These are phyloP conservation scores for Rhizopogon roseolus DNA, from an alignment of 768 basidiomycete genomes.

Conservation along the genomic window DNA sequence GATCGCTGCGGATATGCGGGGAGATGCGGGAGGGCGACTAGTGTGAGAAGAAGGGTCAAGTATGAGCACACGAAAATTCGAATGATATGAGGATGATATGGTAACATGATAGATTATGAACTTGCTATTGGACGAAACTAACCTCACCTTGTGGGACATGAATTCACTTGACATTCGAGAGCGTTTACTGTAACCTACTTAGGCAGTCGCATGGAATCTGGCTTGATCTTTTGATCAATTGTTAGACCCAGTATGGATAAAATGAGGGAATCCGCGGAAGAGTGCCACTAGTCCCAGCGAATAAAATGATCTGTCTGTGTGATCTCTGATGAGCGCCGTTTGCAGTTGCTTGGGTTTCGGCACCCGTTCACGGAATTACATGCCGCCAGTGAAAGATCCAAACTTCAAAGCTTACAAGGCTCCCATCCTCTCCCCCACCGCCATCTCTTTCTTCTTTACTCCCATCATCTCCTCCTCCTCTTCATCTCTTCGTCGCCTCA, in stretches of 20 bases:
- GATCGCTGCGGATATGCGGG: conserved; percentile 14
- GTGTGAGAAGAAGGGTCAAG: conserved; percentile 12
- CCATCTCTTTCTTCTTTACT: conserved; percentile 13
- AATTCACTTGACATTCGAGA: background rate
- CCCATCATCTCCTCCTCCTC: conserved; percentile 14
- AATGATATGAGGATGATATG: background rate
- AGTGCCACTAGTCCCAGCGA: conserved; percentile 6
- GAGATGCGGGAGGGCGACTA: conserved; percentile 14
- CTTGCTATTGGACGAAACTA: conserved; percentile 6
- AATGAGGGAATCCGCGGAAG: conserved; percentile 20
- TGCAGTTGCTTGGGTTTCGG: conserved; percentile 29
- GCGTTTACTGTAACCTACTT: background rate
- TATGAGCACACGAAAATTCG: background rate
- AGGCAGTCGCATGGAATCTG: conserved; percentile 9
- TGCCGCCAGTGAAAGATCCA: conserved; percentile 30
- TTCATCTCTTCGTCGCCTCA: background rate
- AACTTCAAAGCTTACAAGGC: conserved; percentile 26
- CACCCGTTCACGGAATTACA: conserved; percentile 35
- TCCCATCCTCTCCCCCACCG: conserved; percentile 23
- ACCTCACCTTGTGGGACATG: background rate
- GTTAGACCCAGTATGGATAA: background rate
- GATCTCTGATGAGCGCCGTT: conserved; percentile 33
- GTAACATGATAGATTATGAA: conserved; percentile 5
- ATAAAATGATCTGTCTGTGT: conserved; percentile 18
- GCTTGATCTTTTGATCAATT: background rate